Evolutionary conservation across 257 asterid species (phyloP).

Genomic region (Prunella vulgaris): DNA sequence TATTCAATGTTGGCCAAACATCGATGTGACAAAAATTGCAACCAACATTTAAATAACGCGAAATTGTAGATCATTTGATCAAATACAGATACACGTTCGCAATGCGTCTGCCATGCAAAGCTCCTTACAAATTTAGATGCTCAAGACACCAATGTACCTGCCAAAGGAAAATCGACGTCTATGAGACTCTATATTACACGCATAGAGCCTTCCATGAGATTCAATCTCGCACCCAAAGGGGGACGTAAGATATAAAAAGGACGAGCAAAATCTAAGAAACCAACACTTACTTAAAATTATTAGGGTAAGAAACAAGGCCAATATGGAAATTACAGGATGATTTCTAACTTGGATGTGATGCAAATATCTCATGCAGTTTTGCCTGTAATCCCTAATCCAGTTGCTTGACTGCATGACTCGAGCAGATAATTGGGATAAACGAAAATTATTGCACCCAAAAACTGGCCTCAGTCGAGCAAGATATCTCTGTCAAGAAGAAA

Average conservation of each 20-base stretch:
- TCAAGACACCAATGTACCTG: constrained; percentile 22
- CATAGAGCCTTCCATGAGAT: not conserved
- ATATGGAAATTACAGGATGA: constrained; percentile 17
- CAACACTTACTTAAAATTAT: constrained; percentile 21
- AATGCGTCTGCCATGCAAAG: not conserved
- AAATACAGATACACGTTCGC: not conserved
- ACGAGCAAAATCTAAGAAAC: not conserved
- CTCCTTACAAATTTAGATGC: not conserved
- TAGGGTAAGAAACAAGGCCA: constrained; percentile 19
- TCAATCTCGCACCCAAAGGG: not conserved
- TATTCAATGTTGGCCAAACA: not conserved
- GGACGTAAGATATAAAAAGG: not conserved
- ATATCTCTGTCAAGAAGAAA: constrained; percentile 18
- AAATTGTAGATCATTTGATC: not conserved
- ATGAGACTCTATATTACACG: no score
- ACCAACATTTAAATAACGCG: not conserved
- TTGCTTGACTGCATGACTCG: constrained; percentile 13
- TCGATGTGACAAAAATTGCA: not conserved
- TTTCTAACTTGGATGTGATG: constrained; percentile 16
- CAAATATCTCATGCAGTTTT: constrained; percentile 15
- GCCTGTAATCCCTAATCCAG: constrained; percentile 23
- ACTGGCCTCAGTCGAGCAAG: constrained; percentile 17
- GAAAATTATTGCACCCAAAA: constrained; percentile 9
- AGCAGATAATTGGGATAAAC: constrained; percentile 11
- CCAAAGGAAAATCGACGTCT: not conserved